A percentile compares a stretch with the other conserved stretches of the same genome.
Conservation (phyloP, 2,329 filamentous ascomycete species). For the Trichophyton equinum region DNA sequence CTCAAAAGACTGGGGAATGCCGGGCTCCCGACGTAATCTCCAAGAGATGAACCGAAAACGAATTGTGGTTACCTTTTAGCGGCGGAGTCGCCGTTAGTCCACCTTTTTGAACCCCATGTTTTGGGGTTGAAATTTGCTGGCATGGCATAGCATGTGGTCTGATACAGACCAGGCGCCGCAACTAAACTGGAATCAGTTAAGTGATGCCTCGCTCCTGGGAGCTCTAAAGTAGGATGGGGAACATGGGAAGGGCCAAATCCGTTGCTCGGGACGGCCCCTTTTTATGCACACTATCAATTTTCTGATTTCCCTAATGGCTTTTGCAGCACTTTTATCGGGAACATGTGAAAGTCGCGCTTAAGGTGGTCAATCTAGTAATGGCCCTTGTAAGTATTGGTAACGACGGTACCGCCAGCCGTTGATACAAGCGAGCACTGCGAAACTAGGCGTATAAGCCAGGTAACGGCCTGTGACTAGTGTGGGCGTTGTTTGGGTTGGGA, state of each 20-base stretch:
- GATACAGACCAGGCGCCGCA: not conserved
- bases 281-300: not conserved
- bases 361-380: not conserved
- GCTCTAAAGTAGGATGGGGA: not conserved
- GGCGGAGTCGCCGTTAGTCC: constrained; percentile 4
- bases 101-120: not conserved
- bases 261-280: constrained; percentile 1
- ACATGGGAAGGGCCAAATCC: not conserved
- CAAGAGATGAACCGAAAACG: too few species aligned
- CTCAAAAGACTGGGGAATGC: too few species aligned
- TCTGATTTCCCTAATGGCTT: not conserved
- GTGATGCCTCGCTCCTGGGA: not conserved
- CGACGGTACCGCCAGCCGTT: not conserved
- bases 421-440: not conserved
- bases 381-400: not conserved
- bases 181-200: not conserved
- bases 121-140: not conserved
- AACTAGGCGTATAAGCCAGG: not conserved
- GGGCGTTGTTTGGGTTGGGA: not conserved
- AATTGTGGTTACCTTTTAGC: not conserved
- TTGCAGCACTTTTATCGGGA: not conserved
- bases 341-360: constrained; percentile 4
- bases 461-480: not conserved
- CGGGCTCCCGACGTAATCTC: too few species aligned
- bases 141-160: not conserved